Evolutionary conservation across 495 filamentous ascomycete genomes (phyloP).

Genomic region (Xylaria grammica): DNA sequence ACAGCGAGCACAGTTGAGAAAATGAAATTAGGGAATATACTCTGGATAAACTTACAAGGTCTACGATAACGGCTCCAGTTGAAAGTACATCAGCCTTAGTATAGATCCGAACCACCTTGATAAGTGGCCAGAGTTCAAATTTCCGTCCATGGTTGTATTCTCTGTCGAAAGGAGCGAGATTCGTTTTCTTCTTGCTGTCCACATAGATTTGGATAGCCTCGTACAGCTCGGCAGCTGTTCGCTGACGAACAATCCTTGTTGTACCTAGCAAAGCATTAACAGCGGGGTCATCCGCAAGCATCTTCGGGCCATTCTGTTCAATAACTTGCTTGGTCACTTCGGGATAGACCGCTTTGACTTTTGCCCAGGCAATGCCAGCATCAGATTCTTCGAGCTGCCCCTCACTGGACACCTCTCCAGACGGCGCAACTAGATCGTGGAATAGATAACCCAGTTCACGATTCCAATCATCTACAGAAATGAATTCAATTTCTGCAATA

Average conservation of each 20-base stretch:
- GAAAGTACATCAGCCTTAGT: slow-evolving; percentile 54
- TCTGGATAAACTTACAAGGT: slow-evolving; percentile 44
- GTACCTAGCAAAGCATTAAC: slow-evolving; percentile 51
- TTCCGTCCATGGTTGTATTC: slow-evolving; percentile 37
- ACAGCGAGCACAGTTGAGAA: too few species aligned
- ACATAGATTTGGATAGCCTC: slow-evolving; percentile 9
- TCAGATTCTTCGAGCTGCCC: slow-evolving; percentile 45
- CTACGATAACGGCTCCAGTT: slow-evolving; percentile 64
- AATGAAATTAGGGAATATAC: not conserved
- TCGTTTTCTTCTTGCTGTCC: slow-evolving; percentile 12
- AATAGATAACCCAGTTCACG: slow-evolving; percentile 52
- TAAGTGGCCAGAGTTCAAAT: slow-evolving; percentile 64
- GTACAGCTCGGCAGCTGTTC: slow-evolving; percentile 25
- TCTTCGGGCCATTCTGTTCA: slow-evolving; percentile 36
- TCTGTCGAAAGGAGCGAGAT: slow-evolving; percentile 5
- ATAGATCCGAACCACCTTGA: slow-evolving; percentile 61
- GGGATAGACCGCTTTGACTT: slow-evolving; percentile 66
- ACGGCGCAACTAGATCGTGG: slow-evolving; percentile 50
- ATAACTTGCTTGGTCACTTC: slow-evolving; percentile 53
- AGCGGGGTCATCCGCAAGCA: slow-evolving; percentile 39
- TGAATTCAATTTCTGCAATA: slow-evolving; percentile 61
- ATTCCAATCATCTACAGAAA: slow-evolving; percentile 54
- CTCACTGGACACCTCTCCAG: slow-evolving; percentile 40
- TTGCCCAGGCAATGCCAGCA: slow-evolving; percentile 60
- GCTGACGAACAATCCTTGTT: slow-evolving; percentile 43